phyloP scores from a whole-genome alignment of 1,139 yeast genomes.

The Candida sanyaensis region DNA sequence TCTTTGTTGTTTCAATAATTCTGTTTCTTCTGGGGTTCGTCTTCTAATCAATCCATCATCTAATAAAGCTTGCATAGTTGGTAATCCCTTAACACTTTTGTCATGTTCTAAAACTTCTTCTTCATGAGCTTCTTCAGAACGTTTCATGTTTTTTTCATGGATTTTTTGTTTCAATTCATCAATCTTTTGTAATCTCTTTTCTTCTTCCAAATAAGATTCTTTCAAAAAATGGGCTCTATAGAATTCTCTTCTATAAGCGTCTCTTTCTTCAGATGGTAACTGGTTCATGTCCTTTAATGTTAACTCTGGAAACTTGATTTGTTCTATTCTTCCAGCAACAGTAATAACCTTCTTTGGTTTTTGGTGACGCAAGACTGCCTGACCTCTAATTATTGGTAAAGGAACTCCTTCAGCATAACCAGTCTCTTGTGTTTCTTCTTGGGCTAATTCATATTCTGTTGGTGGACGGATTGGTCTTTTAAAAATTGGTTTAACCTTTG shows the following conservation, averaged over 20 bases:
- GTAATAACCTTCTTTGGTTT: constrained; percentile 55
- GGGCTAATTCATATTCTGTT: constrained; percentile 31
- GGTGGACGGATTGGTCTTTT: constrained; percentile 63
- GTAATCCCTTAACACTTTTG: constrained; percentile 71
- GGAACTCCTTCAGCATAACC: constrained; percentile 79
- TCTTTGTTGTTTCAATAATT: constrained; percentile 45
- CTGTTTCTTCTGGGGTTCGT: constrained; percentile 68
- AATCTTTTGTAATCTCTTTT: constrained; percentile 45
- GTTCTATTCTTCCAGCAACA: constrained; percentile 57
- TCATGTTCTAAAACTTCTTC: constrained; percentile 33
- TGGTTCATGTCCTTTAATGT: constrained; percentile 32
- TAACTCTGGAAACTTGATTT: constrained; percentile 46
- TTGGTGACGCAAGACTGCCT: constrained; percentile 33
- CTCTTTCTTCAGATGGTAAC: constrained; percentile 47
- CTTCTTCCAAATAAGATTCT: constrained; percentile 68
- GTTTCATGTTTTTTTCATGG: constrained; percentile 19
- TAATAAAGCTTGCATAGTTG: constrained; percentile 72
- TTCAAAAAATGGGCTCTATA: constrained; percentile 72
- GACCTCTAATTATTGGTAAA: constrained; percentile 66
- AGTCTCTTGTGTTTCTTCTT: constrained; percentile 48
- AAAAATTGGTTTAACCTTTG: constrained; percentile 71
- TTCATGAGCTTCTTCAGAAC: constrained; percentile 28
- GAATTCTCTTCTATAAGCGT: constrained; percentile 59
- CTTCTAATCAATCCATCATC: constrained; percentile 69
- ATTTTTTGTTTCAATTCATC: constrained; percentile 34